Percentiles rank a stretch among this genome's conserved stretches.
These are phyloP conservation scores for Eucalyptus urophylla DNA, from an alignment of 345 rosid genomes.

Conservation along the genomic window DNA sequence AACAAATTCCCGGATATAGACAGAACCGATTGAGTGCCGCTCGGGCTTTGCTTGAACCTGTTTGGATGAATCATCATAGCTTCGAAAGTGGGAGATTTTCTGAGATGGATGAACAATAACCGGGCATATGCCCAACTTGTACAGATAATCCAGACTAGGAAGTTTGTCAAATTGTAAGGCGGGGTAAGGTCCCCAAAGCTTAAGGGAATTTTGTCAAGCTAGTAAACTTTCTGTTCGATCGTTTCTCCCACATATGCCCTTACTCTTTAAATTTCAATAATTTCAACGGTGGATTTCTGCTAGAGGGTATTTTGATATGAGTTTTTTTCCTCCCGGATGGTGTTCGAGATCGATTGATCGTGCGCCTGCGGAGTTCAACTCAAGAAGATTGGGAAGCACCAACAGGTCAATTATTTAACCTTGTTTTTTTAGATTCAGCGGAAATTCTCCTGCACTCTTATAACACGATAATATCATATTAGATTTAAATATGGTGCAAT, in stretches of 20 bases:
- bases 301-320: not conserved
- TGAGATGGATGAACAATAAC: not conserved
- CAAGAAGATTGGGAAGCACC: not conserved
- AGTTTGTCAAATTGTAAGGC: not conserved
- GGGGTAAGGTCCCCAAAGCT: not conserved
- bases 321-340: not conserved
- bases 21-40: conserved; percentile 21
- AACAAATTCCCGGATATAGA: conserved; percentile 21
- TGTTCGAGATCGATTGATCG: not conserved
- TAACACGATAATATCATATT: not conserved
- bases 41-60: conserved; percentile 60
- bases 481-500: not conserved
- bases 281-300: not conserved
- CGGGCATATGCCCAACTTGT: not conserved
- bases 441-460: not conserved
- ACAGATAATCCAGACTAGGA: not conserved
- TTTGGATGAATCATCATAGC: conserved; percentile 63
- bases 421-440: not conserved
- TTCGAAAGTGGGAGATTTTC: conserved; percentile 42
- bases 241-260: not conserved
- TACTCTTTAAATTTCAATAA: not conserved
- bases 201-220: not conserved
- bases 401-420: not conserved
- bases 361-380: not conserved
- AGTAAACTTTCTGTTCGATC: not conserved